These are phyloP conservation scores for Nigrospora oryzae DNA, from an alignment of 2,329 filamentous ascomycete genomes.

Conservation along the genomic window DNA sequence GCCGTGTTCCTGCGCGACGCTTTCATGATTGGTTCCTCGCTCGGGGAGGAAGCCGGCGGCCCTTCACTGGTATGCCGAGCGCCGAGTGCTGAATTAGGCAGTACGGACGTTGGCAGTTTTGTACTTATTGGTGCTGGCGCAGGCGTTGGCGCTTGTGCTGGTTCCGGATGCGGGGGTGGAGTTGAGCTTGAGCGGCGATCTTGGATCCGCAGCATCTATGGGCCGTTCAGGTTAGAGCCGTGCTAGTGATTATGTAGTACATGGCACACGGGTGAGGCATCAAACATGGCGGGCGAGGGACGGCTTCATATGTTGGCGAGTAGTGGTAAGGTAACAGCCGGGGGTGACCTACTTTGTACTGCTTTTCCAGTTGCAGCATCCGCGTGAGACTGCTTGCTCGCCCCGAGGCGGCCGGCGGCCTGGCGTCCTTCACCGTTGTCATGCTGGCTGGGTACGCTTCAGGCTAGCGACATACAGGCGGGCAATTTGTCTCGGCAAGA, in stretches of 20 bases:
- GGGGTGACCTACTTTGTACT: conserved; percentile 41
- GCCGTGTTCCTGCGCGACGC: conserved; percentile 18
- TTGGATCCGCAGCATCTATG: conserved; percentile 28
- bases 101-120: conserved; percentile 14
- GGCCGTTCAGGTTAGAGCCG: conserved; percentile 12
- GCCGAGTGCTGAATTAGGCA: conserved; percentile 17
- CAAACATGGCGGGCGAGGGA: too few relatives aligned
- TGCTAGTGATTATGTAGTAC: conserved; percentile 3
- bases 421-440: conserved; percentile 18
- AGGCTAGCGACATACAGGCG: not conserved
- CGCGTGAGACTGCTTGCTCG: conserved; percentile 43
- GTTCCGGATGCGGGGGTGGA: conserved; percentile 15
- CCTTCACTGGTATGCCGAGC: conserved; percentile 21
- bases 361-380: conserved; percentile 53
- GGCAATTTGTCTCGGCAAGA: conserved; percentile 4
- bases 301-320: too few relatives aligned
- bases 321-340: conserved; percentile 11
- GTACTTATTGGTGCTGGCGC: conserved; percentile 19
- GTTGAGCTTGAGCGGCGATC: conserved; percentile 14
- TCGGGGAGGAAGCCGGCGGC: conserved; percentile 21
- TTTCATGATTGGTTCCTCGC: conserved; percentile 20
- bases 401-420: conserved; percentile 12
- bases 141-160: conserved; percentile 13
- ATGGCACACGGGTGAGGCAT: too few relatives aligned
- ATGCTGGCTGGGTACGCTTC: conserved; percentile 14